Percentiles rank a stretch among this genome's conserved stretches.
Evolutionary conservation across 257 asterid species (phyloP).

Genomic region (Thymus quinquecostatus): DNA sequence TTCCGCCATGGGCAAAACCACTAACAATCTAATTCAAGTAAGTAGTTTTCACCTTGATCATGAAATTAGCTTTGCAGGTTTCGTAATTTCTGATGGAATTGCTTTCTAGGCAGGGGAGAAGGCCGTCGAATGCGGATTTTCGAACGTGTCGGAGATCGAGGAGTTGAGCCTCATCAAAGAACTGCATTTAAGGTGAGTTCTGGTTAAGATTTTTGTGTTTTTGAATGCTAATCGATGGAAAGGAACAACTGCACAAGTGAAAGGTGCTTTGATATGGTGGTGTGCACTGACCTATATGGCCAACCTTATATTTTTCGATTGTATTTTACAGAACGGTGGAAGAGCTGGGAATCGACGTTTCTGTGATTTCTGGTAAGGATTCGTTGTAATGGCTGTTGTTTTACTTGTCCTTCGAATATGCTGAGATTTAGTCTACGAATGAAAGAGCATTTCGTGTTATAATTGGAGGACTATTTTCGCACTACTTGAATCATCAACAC

Average conservation of each 20-base stretch:
- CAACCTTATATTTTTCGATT: not conserved
- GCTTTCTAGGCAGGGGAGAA: slow-evolving; percentile 72
- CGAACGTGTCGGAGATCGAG: slow-evolving; percentile 56
- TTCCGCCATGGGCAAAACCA: slow-evolving; percentile 90
- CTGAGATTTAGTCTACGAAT: not conserved
- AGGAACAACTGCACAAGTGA: not conserved
- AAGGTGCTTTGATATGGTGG: slow-evolving; percentile 10
- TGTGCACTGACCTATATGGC: not conserved
- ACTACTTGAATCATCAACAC: not conserved
- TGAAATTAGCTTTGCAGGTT: not conserved
- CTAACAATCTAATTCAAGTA: slow-evolving; percentile 71
- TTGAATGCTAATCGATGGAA: slow-evolving; percentile 4
- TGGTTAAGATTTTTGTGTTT: not conserved
- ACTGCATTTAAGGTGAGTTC: slow-evolving; percentile 68
- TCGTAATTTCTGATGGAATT: slow-evolving; percentile 18
- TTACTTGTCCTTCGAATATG: slow-evolving; percentile 9
- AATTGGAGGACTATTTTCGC: too few relatives aligned
- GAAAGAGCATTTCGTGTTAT: not conserved
- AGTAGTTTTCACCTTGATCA: not conserved
- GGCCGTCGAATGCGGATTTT: slow-evolving; percentile 67
- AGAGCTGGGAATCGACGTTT: slow-evolving; percentile 54
- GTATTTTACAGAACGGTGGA: slow-evolving; percentile 46
- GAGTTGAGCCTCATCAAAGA: slow-evolving; percentile 59
- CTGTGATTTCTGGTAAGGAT: slow-evolving; percentile 56
- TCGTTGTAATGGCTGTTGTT: not conserved